These are phyloP conservation scores for Parafenestella ontariensis DNA, from an alignment of 2,329 filamentous ascomycete genomes.

Conservation along the genomic window DNA sequence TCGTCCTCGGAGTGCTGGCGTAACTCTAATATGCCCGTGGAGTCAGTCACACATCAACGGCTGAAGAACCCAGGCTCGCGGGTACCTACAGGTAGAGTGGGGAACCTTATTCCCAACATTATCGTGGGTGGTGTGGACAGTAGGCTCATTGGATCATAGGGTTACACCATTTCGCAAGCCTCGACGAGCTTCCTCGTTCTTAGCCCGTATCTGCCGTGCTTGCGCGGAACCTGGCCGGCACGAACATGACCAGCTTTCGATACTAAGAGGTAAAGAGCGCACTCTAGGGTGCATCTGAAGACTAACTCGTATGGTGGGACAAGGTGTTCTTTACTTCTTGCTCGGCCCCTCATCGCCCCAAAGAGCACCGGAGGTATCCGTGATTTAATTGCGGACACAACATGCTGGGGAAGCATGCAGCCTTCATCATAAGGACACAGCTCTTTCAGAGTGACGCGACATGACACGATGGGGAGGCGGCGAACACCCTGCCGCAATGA, in stretches of 20 bases:
- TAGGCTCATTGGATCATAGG: constrained; percentile 7
- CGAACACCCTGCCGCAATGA: constrained; percentile 19
- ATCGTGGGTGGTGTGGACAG: constrained; percentile 7
- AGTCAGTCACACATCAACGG: constrained; percentile 15
- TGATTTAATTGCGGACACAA: background rate
- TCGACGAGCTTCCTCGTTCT: background rate
- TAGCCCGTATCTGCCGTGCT: background rate
- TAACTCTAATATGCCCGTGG: constrained; percentile 3
- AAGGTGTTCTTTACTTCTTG: too few relatives aligned
- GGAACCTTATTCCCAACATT: constrained; percentile 17
- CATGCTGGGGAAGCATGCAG: constrained; percentile 2
- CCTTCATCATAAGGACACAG: background rate
- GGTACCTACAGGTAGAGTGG: constrained; percentile 14
- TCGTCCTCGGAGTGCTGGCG: constrained; percentile 10
- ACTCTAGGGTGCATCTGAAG: background rate
- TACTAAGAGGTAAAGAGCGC: background rate
- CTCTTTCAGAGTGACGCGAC: constrained; percentile 12
- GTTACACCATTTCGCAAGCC: constrained; percentile 7
- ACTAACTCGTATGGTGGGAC: background rate
- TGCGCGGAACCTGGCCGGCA: background rate
- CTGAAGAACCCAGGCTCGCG: constrained; percentile 7
- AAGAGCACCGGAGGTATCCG: background rate
- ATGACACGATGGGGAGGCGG: constrained; percentile 15
- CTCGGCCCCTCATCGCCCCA: too few relatives aligned
- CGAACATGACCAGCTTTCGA: background rate